Evolutionary conservation across 169 alveolate genomes (phyloP), one percentile per base, ranked within the genome.

Genomic region (Plasmodium inui): DNA sequence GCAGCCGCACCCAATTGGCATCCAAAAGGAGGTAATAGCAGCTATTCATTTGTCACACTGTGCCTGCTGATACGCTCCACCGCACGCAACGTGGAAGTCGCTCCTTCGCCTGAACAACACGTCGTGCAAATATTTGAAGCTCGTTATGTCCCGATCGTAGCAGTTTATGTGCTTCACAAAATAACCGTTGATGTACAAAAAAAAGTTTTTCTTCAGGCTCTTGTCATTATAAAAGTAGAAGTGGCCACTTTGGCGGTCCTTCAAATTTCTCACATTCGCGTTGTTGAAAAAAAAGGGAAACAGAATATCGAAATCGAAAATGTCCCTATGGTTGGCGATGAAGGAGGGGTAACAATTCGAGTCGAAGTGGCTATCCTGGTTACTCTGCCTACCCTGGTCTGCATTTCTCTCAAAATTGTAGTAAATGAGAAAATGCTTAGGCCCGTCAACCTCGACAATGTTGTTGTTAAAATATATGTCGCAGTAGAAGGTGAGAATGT

Each of bases 381-480:
- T 5, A 1, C 0, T 9, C 17, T 46, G 57, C 0, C 57, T 6
- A 2, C 61, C 61, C 22, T 46, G 4, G 22, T 55, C 37, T 28
- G 3, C 26, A 37, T n/a, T 10, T 1, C 79, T 50, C 12, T 80
- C 37, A 44, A 50, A 22, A 67, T 17, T 22, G 61, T 91, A 91
- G 55, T 91, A 91, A 28, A 91, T 44, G 41, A 81, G 83, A 74
- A 91, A 91, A 72, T 91, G 95, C 61, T 91, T 91, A 0, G 95
- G 95, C 9, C 95, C 95, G 72, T 91, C 92, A 12, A 91, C 92
- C 83, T 91, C 95, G 26, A 91, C 83, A 39, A 91, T 71, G 67
- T 91, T 70, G 37, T 91, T 91, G n/a, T 91, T 73, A 91, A 91
- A 91, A 91, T 80, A 71, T 71, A 91, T 91, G 73, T 91, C 95